These are phyloP conservation scores for Pythium graminicola DNA, from an alignment of 352 stramenopile genomes.

Conservation along the genomic window DNA sequence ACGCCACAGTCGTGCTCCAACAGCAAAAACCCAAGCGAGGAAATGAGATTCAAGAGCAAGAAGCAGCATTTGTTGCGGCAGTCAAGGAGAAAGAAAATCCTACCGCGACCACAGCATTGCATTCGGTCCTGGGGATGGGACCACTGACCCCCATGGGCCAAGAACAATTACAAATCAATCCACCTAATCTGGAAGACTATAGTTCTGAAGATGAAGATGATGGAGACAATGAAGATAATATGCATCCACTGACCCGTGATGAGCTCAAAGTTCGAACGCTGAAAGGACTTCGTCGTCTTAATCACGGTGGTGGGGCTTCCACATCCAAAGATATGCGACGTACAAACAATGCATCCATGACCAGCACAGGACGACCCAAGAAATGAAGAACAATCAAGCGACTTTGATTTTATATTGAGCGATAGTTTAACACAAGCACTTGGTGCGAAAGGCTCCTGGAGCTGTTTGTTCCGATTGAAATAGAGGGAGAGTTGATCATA, in stretches of 20 bases:
- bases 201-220: slow-evolving; percentile 90
- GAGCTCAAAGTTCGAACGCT: slow-evolving; percentile 91
- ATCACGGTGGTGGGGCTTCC: slow-evolving; percentile 22
- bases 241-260: slow-evolving; percentile 86
- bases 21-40: slow-evolving; percentile 30
- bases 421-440: slow-evolving; percentile 9
- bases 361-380: neutral
- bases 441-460: too few relatives aligned
- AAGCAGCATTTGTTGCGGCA: slow-evolving; percentile 27
- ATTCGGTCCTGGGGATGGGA: slow-evolving; percentile 75
- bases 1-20: slow-evolving; percentile 38
- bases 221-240: slow-evolving; percentile 76
- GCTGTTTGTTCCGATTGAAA: too few relatives aligned
- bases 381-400: slow-evolving; percentile 3
- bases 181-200: slow-evolving; percentile 92
- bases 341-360: slow-evolving; percentile 6
- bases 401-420: slow-evolving; percentile 2
- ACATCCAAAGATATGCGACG: slow-evolving; percentile 31
- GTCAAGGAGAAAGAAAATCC: slow-evolving; percentile 1
- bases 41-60: slow-evolving; percentile 35
- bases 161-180: slow-evolving; percentile 90
- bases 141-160: slow-evolving; percentile 87
- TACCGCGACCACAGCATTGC: slow-evolving; percentile 23
- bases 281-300: slow-evolving; percentile 66
- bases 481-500: neutral